phyloP scores from a whole-genome alignment of 2,329 filamentous ascomycete species.

The Ascocoryne sarcoides region DNA sequence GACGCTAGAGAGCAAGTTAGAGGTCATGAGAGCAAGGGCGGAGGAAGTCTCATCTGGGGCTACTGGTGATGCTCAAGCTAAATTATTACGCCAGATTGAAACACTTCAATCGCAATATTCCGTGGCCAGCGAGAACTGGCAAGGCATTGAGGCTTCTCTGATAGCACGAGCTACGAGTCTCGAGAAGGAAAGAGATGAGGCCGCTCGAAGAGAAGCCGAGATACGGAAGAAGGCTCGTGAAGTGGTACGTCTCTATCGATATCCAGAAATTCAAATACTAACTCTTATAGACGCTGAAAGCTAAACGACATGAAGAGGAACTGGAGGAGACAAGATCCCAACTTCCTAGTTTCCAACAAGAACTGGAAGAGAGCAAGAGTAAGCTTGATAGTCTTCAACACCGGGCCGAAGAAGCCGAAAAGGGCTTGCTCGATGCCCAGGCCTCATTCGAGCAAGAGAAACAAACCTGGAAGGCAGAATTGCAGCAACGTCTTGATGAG shows the following conservation, averaged over 20 bases:
- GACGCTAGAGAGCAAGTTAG: conserved; percentile 79
- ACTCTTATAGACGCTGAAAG: conserved; percentile 51
- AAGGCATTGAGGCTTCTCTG: conserved; percentile 83
- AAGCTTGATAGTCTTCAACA: conserved; percentile 54
- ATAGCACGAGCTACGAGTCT: conserved; percentile 66
- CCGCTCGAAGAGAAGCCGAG: conserved; percentile 72
- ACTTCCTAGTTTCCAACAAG: conserved; percentile 54
- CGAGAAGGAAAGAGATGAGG: conserved; percentile 88
- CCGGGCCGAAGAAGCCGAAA: conserved; percentile 57
- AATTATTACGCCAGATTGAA: conserved; percentile 87
- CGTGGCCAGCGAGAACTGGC: conserved; percentile 94
- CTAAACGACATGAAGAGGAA: conserved; percentile 63
- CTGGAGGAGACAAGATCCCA: conserved; percentile 60
- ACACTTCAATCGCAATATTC: conserved; percentile 93
- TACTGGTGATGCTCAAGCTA: conserved; percentile 76
- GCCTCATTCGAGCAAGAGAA: conserved; percentile 50
- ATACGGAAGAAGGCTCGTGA: conserved; percentile 85
- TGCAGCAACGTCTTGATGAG: conserved; percentile 53
- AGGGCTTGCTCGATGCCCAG: conserved; percentile 50
- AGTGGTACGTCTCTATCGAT: conserved; percentile 46
- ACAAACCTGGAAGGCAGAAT: conserved; percentile 46
- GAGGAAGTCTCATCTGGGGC: conserved; percentile 84
- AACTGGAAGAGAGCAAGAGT: conserved; percentile 50
- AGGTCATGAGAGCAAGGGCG: conserved; percentile 72
- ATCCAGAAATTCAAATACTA: neutral